A percentile compares a stretch with the other conserved stretches of the same genome.
Evolutionary conservation across 305 asterid genomes (phyloP).

Genomic region (Fraxinus ornus): DNA sequence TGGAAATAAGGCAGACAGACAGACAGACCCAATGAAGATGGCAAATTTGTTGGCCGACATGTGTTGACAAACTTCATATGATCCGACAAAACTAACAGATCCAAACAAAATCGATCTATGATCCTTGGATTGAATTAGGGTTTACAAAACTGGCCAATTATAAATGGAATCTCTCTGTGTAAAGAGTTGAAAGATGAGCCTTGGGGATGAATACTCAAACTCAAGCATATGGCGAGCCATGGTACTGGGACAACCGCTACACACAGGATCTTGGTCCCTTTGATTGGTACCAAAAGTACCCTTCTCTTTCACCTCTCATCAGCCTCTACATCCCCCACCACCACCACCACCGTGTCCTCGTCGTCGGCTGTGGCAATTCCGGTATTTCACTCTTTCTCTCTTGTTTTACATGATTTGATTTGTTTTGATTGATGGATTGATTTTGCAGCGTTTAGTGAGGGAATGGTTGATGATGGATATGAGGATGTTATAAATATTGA

Average conservation of each 20-base stretch:
- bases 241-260: conserved; percentile 82
- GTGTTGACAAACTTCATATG: neutral
- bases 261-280: conserved; percentile 48
- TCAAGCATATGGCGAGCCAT: conserved; percentile 72
- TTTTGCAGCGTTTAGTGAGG: conserved; percentile 62
- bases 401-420: neutral
- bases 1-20: neutral
- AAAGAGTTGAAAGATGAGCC: neutral
- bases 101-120: neutral
- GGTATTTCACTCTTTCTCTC: conserved; percentile 31
- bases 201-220: neutral
- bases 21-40: neutral
- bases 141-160: neutral
- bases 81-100: neutral
- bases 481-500: conserved; percentile 56
- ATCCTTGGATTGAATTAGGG: neutral
- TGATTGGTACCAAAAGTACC: conserved; percentile 78
- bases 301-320: conserved; percentile 61
- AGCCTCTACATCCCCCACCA: conserved; percentile 51
- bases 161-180: neutral
- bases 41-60: neutral
- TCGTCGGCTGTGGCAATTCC: conserved; percentile 77
- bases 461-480: conserved; percentile 67
- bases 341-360: conserved; percentile 52
- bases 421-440: neutral